These are phyloP conservation scores for Ceratobasidium theobromae DNA, from an alignment of 1,284 basidiomycete genomes.

Conservation along the genomic window DNA sequence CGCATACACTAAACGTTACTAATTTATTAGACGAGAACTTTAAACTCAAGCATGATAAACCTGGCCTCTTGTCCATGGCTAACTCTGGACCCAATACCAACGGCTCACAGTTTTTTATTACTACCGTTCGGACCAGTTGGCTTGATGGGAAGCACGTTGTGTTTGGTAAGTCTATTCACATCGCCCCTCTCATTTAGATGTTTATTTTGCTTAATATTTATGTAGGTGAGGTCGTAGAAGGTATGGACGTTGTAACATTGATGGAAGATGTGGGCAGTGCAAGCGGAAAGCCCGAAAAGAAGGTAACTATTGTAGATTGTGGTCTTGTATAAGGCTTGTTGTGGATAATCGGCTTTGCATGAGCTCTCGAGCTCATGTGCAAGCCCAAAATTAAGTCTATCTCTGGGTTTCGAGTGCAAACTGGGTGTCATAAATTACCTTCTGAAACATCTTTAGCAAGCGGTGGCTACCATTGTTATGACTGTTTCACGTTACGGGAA, in stretches of 20 bases:
- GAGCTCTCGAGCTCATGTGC: too few species aligned
- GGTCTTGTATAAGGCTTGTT: not conserved
- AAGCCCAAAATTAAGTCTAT: too few species aligned
- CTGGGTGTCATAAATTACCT: too few species aligned
- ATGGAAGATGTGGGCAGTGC: slow-evolving; percentile 20
- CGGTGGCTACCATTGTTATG: too few species aligned
- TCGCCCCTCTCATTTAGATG: not conserved
- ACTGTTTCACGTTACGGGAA: too few species aligned
- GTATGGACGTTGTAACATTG: slow-evolving; percentile 45
- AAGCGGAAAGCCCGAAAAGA: not conserved
- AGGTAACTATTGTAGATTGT: not conserved
- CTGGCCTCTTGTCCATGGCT: slow-evolving; percentile 58
- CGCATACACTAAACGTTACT: not conserved
- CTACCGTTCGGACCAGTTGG: slow-evolving; percentile 43
- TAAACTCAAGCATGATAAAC: slow-evolving; percentile 50
- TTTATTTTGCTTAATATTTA: not conserved
- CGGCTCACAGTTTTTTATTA: slow-evolving; percentile 53
- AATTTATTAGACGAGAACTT: slow-evolving; percentile 46
- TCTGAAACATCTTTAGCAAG: too few species aligned
- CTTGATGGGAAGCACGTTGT: slow-evolving; percentile 46
- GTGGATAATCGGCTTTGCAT: too few species aligned
- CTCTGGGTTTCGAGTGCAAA: too few species aligned
- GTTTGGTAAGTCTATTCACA: slow-evolving; percentile 43
- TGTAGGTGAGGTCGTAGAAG: slow-evolving; percentile 43
- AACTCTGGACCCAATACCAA: slow-evolving; percentile 57